These are phyloP conservation scores for Diaporthe citriasiana DNA, from an alignment of 2,329 filamentous ascomycete species.

Conservation along the genomic window DNA sequence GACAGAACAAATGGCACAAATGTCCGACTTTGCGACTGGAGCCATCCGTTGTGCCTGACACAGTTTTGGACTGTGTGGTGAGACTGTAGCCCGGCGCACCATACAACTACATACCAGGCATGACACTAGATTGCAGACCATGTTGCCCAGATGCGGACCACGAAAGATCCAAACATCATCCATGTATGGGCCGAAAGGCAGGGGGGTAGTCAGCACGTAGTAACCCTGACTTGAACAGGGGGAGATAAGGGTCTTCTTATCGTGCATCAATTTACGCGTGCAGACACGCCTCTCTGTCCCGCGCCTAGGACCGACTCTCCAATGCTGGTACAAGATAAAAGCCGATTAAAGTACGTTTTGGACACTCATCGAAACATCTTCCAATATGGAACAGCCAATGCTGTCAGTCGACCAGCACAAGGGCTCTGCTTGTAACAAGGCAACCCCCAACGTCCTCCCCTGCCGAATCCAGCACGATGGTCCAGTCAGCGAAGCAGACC, in stretches of 20 bases:
- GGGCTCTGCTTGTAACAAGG: constrained; percentile 50
- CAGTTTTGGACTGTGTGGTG: constrained; percentile 7
- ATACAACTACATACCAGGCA: background rate
- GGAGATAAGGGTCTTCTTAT: constrained; percentile 41
- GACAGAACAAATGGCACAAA: constrained; percentile 4
- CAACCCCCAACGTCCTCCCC: constrained; percentile 80
- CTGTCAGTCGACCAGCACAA: constrained; percentile 54
- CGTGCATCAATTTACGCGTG: constrained; percentile 38
- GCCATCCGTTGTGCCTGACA: background rate
- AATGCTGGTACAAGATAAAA: background rate
- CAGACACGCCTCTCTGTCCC: constrained; percentile 4
- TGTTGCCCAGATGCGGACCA: background rate
- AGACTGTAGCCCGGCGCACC: background rate
- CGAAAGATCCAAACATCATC: background rate
- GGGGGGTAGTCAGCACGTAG: background rate
- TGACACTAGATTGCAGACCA: too few relatives aligned
- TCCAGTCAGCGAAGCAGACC: constrained; percentile 70
- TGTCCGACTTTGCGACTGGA: background rate
- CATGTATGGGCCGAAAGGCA: too few relatives aligned
- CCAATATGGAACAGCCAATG: constrained; percentile 59
- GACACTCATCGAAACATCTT: background rate
- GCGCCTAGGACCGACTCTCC: background rate
- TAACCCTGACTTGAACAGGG: background rate
- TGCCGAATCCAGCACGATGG: constrained; percentile 86
- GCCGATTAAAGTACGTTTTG: background rate